Base-by-base conservation (phyloP, 495 filamentous ascomycete genomes). In the Hyaloscypha bicolor region DNA sequence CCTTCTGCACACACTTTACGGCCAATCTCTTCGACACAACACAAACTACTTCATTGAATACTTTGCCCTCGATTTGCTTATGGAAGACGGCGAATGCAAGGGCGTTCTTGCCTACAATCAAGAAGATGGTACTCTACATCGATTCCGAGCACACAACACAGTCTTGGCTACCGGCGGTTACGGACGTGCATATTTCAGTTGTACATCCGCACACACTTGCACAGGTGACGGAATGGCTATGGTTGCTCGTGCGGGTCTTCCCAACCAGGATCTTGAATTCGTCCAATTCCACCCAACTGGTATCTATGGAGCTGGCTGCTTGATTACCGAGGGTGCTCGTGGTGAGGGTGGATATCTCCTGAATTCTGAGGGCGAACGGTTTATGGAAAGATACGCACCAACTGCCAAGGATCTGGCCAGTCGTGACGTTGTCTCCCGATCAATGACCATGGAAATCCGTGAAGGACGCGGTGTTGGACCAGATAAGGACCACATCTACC, bases 41-140 rank as follows among this genome's bases (percentile, higher is more conserved):
- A 96, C 94, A 74, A 97, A 97, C 83, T 98, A 97, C 86, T 97
- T 98, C 83, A 97, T 98, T 76, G 94, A 98, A 83, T 98, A 93
- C 85, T 98, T 98, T 79, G 94, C 93, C 66, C 83, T 96, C 66
- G 94, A 98, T 79, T 82, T 98, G 77, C 86, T 98, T 74, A 98
- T 97, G 94, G 91, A 97, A 80, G 91, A 93, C 75, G 95, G 95
- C 63, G 90, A 92, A 78, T 98, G 94, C 83, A 91, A 93, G 67
- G 94, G 94, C 84, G 93, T 98, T 70, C 83, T 97, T 68, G 94
- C 94, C 65, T 97, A 97, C 81, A 97, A 97, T 83, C 94, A 97
- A 83, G 94, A 98, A 82, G 94, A 98, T 75, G 94, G 94, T 70
- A 98, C 94, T 21, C 88, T 98, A 59, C 94, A 98, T 84, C 86